These are phyloP conservation scores for Penicillium canariense DNA, from an alignment of 495 filamentous ascomycete genomes.

Conservation along the genomic window DNA sequence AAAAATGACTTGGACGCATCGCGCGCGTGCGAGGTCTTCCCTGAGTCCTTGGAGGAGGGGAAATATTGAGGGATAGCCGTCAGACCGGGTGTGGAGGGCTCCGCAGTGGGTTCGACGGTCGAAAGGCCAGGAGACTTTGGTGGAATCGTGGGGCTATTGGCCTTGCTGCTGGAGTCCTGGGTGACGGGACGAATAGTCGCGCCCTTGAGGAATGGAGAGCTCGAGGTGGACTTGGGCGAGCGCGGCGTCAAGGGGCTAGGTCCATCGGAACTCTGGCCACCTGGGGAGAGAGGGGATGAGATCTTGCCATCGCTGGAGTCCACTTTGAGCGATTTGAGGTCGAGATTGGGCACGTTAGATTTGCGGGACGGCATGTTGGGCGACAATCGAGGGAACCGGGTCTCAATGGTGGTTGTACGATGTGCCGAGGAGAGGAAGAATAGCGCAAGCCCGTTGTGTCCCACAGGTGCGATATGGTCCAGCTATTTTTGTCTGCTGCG, in stretches of 20 bases:
- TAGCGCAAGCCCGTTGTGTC: slow-evolving; percentile 3
- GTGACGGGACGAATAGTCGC: slow-evolving; percentile 47
- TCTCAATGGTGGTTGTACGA: slow-evolving; percentile 6
- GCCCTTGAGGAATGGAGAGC: slow-evolving; percentile 42
- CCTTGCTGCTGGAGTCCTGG: slow-evolving; percentile 36
- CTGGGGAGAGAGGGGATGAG: slow-evolving; percentile 37
- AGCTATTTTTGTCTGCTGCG: slow-evolving; percentile 6
- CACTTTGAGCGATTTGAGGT: slow-evolving; percentile 39
- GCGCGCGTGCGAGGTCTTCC: slow-evolving; percentile 44
- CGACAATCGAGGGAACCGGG: slow-evolving; percentile 14
- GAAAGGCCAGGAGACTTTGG: slow-evolving; percentile 25
- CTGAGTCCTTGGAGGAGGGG: slow-evolving; percentile 46
- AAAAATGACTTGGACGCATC: slow-evolving; percentile 58
- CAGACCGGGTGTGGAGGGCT: slow-evolving; percentile 46
- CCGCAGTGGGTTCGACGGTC: slow-evolving; percentile 29
- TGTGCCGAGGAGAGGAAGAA: neutral
- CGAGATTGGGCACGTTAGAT: slow-evolving; percentile 43
- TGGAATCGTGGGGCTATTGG: slow-evolving; percentile 34
- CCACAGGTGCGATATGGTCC: neutral
- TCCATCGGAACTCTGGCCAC: slow-evolving; percentile 40
- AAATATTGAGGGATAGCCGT: slow-evolving; percentile 56
- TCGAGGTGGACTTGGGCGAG: slow-evolving; percentile 43
- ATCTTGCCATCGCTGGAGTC: slow-evolving; percentile 31
- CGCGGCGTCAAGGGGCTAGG: slow-evolving; percentile 43
- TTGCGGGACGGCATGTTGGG: slow-evolving; percentile 45